These are phyloP conservation scores for Metschnikowia gruessii DNA, from an alignment of 805 yeast genomes.

Conservation along the genomic window DNA sequence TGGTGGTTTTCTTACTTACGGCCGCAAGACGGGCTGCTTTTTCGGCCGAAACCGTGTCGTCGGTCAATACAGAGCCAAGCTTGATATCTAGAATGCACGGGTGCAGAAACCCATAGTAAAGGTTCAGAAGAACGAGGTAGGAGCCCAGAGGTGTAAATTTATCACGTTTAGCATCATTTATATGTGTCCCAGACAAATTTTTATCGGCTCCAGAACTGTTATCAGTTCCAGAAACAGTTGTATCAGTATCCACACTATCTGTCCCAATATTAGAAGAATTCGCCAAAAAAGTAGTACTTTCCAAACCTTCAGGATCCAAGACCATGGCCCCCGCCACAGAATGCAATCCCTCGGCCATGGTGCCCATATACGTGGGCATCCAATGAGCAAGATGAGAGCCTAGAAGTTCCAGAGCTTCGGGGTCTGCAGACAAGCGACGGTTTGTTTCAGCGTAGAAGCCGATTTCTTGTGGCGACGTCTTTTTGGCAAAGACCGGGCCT, in stretches of 20 bases:
- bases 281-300: background rate
- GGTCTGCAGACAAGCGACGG: constrained; percentile 19
- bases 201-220: no score
- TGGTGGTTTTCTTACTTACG: constrained; percentile 73
- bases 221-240: no score
- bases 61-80: constrained; percentile 70
- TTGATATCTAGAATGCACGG: constrained; percentile 86
- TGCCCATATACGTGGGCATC: constrained; percentile 67
- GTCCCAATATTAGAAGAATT: no score
- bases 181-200: no score
- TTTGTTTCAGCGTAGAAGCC: constrained; percentile 59
- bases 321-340: constrained; percentile 6
- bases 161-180: no score
- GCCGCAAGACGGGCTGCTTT: constrained; percentile 58
- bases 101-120: constrained; percentile 52
- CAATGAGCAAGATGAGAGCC: constrained; percentile 46
- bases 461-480: constrained; percentile 60
- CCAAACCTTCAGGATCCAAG: constrained; percentile 5
- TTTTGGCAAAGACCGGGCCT: constrained; percentile 73
- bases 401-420: constrained; percentile 18
- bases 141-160: background rate
- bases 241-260: no score
- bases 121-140: constrained; percentile 69
- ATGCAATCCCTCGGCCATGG: constrained; percentile 44
- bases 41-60: constrained; percentile 46